Evolutionary conservation across 1,139 yeast genomes (phyloP).

Genomic region (Pichia norvegensis): DNA sequence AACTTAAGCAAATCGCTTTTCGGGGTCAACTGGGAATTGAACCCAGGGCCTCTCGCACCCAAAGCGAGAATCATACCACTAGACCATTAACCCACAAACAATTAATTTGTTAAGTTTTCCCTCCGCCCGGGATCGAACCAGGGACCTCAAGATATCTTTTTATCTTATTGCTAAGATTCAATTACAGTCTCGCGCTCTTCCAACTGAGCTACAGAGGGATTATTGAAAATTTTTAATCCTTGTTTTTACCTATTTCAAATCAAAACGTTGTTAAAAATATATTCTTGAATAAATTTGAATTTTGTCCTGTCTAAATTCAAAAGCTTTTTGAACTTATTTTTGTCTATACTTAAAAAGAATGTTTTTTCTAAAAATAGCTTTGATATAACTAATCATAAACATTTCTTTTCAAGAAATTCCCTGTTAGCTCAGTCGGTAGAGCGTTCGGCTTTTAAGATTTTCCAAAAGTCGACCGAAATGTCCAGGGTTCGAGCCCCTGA

Average conservation of each 20-base stretch:
- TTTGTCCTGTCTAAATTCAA: too few species aligned
- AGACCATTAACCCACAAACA: conserved; percentile 13
- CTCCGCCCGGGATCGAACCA: conserved; percentile 17
- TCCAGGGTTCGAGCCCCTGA: too few species aligned
- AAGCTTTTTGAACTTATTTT: too few species aligned
- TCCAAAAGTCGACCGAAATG: too few species aligned
- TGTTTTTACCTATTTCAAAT: too few species aligned
- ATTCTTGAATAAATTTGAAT: too few species aligned
- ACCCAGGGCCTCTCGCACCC: conserved; percentile 35
- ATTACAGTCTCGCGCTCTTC: conserved; percentile 18
- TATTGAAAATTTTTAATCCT: too few species aligned
- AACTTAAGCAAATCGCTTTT: background rate
- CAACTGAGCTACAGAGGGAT: conserved; percentile 17
- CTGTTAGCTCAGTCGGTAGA: conserved; percentile 41
- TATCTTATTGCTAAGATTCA: background rate
- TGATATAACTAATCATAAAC: too few species aligned
- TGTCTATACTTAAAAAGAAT: too few species aligned
- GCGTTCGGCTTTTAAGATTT: conserved; percentile 41
- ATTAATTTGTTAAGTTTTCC: conserved; percentile 2
- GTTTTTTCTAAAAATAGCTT: too few species aligned
- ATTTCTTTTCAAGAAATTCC: conserved; percentile 12
- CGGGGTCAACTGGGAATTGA: conserved; percentile 30
- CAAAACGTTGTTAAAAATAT: too few species aligned
- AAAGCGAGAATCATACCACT: conserved; percentile 49
- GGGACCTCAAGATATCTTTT: conserved; percentile 15